Percentiles rank a stretch among this genome's conserved stretches.
Conservation (phyloP, 768 basidiomycete species). For the Phlebiopsis gigantea region DNA sequence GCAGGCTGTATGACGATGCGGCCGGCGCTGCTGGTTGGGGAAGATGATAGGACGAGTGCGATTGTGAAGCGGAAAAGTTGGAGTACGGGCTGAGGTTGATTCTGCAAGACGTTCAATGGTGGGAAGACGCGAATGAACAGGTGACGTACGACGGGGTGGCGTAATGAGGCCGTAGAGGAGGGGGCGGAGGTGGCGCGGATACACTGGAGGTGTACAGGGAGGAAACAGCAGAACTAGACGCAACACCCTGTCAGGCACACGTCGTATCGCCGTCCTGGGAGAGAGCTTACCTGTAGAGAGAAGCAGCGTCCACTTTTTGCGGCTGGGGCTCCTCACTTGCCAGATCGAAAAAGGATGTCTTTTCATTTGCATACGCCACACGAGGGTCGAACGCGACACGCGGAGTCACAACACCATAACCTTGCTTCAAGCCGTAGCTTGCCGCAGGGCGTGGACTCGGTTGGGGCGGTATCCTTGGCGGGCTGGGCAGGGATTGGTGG, state of each 20-base stretch:
- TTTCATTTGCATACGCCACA: constrained; percentile 37
- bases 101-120: background rate
- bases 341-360: constrained; percentile 8
- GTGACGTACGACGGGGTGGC: constrained; percentile 4
- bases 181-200: background rate
- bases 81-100: background rate
- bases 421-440: background rate
- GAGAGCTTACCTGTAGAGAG: constrained; percentile 53
- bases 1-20: background rate
- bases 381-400: constrained; percentile 37
- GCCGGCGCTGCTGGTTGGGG: background rate
- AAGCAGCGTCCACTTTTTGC: constrained; percentile 25
- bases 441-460: constrained; percentile 4
- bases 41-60: background rate
- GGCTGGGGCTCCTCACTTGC: constrained; percentile 12
- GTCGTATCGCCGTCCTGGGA: background rate
- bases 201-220: constrained; percentile 22
- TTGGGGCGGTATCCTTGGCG: background rate
- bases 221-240: constrained; percentile 47
- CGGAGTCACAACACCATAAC: background rate
- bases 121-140: background rate
- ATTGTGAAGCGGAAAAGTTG: background rate
- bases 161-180: background rate
- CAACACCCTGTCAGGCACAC: background rate
- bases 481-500: background rate